Base-by-base conservation (phyloP, 163 green algal species). In the Scenedesmus sp. region DNA sequence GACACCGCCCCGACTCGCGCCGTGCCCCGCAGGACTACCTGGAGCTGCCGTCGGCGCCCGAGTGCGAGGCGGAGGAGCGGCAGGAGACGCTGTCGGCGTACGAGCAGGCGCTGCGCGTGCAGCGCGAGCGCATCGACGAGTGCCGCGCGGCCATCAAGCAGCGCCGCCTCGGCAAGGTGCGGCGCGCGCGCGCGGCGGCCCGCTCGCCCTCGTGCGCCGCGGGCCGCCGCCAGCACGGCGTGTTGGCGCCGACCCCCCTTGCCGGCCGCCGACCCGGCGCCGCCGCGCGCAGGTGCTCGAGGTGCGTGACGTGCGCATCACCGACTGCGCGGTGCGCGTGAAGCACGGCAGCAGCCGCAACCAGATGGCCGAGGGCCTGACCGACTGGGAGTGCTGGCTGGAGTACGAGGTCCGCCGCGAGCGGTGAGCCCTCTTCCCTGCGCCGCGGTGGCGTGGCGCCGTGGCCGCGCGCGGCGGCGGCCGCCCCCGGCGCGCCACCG, bases 311-410 rank as follows among this genome's bases (percentile, higher is more conserved):
- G 74, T 81, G 63, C 51, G 62, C 51, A 36, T 81, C 36, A 60
- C 26, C 15, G 74, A 81, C 50, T 60, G 34, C 44, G 74, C 63
- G 2, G 48, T 48, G 53, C 74, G 74, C n/a, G 63, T 81, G 2
- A 81, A 36, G 18, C 14, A 47, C 14, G 74, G 74, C 48, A 81
- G 60, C 53, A 69, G 29, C 71, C 82, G 79, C 42, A 84, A 82
- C 28, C 78, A 87, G 14, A 47, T 94, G 7, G 7, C 77, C 24
- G 50, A 73, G 18, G 74, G 62, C 22, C 84, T 94, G 29, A 63
- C 57, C 3, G 22, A 76, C 22, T 56, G 76, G n/a, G 70, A 89
- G 54, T 89, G 86, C 65, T 89, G 80, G 77, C 79, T 93, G 45
- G 80, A 89, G 69, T 91, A 86, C 44, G 34, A 83, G 60, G 86